Base-by-base conservation (phyloP, 2,329 filamentous ascomycete species). In the Epichloe gansuensis region DNA sequence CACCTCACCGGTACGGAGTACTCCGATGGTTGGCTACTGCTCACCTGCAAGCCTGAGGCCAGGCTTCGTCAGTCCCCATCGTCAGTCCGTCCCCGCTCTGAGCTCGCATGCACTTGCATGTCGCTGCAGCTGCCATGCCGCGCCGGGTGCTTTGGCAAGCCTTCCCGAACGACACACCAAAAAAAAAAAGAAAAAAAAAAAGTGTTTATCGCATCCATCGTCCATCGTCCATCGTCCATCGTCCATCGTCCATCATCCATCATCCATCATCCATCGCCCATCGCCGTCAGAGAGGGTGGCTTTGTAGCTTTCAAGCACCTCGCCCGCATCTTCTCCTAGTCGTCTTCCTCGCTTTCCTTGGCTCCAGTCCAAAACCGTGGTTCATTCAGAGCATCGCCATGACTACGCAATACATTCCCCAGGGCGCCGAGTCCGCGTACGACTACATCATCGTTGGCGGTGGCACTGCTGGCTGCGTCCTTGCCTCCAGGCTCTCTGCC, bases 391-490 rank as follows among this genome's bases (percentile, higher is more conserved):
- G 5, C 36, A n/a, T 17, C 67, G 76, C 59, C 58, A 83, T 82
- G 76, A 87, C 85, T 50, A 90, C 85, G 57, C 81, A 77, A 58
- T 72, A 81, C 53, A 75, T 90, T 57, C 75, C 84, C 47, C 67
- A 78, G 56, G 71, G 77, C 63, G 81, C 85, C 59, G 75, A 76
- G 63, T 74, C 82, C 68, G 75, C 74, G 71, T 93, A 82, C 70
- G 87, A 93, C 77, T 93, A 90, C 73, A 77, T 93, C 66, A 81
- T 93, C 60, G 85, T 93, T 49, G 88, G 88, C 57, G 88, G 88
- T 57, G 88, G 88, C 63, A 93, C 88, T 48, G 87, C 88, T 47
- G 88, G 88, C 68, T 93, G 87, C 71, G 87, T 93, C 55, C 79
- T 93, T 61, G 88, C 86, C 51, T 82, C 85, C 51, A 82, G 88